Percentiles rank a stretch among this genome's conserved stretches.
These are phyloP conservation scores for Pseudofabraea citricarpa DNA, from an alignment of 2,329 filamentous ascomycete genomes.

Conservation along the genomic window DNA sequence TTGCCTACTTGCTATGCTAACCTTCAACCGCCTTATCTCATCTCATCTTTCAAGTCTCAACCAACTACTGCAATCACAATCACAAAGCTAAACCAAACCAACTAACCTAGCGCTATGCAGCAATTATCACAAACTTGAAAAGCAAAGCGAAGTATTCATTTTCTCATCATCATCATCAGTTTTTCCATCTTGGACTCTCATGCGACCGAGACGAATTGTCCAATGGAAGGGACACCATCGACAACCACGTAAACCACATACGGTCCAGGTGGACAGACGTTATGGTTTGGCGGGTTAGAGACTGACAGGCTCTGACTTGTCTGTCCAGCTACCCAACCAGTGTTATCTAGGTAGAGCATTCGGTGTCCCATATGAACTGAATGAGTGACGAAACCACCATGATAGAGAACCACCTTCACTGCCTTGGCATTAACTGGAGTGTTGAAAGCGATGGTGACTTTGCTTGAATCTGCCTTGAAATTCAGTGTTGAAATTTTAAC, in stretches of 20 bases:
- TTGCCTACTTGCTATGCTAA: no score
- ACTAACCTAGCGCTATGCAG: no score
- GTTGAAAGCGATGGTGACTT: slow-evolving; percentile 43
- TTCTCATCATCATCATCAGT: not conserved
- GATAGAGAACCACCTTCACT: slow-evolving; percentile 48
- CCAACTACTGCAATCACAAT: no score
- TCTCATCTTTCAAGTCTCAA: no score
- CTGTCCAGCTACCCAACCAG: slow-evolving; percentile 38
- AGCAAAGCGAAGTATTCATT: not conserved
- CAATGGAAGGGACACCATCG: slow-evolving; percentile 26
- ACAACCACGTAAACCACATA: slow-evolving; percentile 53
- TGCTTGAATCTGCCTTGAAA: slow-evolving; percentile 35
- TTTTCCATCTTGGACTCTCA: slow-evolving; percentile 3
- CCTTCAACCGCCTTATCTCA: no score
- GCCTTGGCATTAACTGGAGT: slow-evolving; percentile 34
- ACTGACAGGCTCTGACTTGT: slow-evolving; percentile 42
- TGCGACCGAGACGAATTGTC: slow-evolving; percentile 24
- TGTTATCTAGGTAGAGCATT: slow-evolving; percentile 47
- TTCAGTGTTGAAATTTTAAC: slow-evolving; percentile 39
- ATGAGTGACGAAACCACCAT: slow-evolving; percentile 57
- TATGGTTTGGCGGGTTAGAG: slow-evolving; percentile 48
- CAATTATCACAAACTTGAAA: no score
- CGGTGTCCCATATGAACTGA: slow-evolving; percentile 57
- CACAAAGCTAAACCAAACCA: no score
- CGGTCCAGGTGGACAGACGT: slow-evolving; percentile 52